Conservation (phyloP, 1,284 basidiomycete genomes). For the Moesziomyces antarcticus region DNA sequence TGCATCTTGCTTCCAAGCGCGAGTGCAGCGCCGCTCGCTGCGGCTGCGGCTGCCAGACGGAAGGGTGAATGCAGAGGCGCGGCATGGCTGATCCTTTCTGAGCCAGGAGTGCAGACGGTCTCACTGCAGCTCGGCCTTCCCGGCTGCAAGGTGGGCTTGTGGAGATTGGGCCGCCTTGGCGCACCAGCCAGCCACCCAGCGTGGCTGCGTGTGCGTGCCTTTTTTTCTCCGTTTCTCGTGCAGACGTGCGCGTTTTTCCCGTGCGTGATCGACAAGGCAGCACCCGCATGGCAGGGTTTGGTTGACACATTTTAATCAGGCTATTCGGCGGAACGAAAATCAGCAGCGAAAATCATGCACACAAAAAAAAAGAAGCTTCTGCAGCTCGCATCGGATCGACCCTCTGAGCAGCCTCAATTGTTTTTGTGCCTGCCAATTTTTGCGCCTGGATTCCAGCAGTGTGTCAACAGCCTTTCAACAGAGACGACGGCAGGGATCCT, state of each 20-base stretch:
- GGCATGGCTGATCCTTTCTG: background rate
- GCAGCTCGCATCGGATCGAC: background rate
- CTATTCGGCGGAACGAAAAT: background rate
- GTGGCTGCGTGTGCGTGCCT: no score
- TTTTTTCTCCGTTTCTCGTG: background rate
- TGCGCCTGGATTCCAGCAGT: background rate
- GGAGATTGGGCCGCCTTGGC: background rate
- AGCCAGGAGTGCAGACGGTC: background rate
- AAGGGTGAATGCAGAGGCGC: background rate
- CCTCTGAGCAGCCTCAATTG: background rate
- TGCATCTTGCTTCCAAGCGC: background rate
- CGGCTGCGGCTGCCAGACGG: background rate
- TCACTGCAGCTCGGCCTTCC: background rate
- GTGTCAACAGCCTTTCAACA: no score
- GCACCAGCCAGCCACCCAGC: no score
- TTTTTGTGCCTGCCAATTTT: background rate
- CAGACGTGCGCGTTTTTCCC: background rate
- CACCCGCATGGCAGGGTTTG: slow-evolving; percentile 2
- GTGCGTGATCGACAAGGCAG: slow-evolving; percentile 17
- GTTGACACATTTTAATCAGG: slow-evolving; percentile 7
- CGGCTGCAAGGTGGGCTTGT: background rate
- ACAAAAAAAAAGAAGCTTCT: slow-evolving; percentile 3
- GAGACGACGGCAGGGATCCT: no score
- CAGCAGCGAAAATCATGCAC: slow-evolving; percentile 4
- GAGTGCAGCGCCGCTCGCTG: no score